phyloP scores from a whole-genome alignment of 805 yeast genomes.

The Helenozyma rhizophorensis region DNA sequence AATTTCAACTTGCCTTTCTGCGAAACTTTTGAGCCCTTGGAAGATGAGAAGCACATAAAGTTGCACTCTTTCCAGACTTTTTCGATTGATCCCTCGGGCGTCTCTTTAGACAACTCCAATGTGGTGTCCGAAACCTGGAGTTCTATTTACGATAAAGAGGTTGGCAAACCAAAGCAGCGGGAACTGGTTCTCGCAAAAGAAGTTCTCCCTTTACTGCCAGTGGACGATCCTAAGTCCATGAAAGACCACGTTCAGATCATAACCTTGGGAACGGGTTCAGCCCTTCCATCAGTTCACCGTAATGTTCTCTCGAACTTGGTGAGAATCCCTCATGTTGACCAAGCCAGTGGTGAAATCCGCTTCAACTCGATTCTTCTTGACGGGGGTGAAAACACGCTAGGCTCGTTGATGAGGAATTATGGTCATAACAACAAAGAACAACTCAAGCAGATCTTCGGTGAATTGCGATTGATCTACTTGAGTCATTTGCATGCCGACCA shows the following conservation, averaged over 20 bases:
- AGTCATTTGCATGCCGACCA: constrained; percentile 98
- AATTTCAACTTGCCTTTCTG: constrained; percentile 40
- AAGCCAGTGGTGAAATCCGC: constrained; percentile 13
- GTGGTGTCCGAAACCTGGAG: constrained; percentile 22
- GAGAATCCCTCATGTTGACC: constrained; percentile 53
- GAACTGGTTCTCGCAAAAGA: constrained; percentile 14
- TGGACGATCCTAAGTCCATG: constrained; percentile 16
- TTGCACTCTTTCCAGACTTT: constrained; percentile 31
- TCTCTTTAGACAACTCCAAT: constrained; percentile 17
- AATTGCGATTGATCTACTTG: constrained; percentile 61
- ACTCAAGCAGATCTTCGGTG: constrained; percentile 43
- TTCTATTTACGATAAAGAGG: constrained; percentile 26
- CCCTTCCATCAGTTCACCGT: constrained; percentile 77
- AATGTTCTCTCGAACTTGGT: constrained; percentile 81
- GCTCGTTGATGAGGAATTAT: constrained; percentile 60
- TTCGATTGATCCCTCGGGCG: constrained; percentile 19
- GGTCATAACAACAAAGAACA: constrained; percentile 41
- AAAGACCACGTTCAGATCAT: constrained; percentile 59
- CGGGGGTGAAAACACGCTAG: constrained; percentile 94
- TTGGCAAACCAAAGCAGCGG: constrained; percentile 10
- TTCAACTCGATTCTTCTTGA: constrained; percentile 62
- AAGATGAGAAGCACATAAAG: constrained; percentile 7
- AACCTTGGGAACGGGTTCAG: constrained; percentile 91
- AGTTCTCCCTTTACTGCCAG: constrained; percentile 18
- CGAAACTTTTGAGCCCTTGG: constrained; percentile 17